Evolutionary conservation across 169 alveolate genomes (phyloP).

Genomic region (Besnoitia besnoiti): DNA sequence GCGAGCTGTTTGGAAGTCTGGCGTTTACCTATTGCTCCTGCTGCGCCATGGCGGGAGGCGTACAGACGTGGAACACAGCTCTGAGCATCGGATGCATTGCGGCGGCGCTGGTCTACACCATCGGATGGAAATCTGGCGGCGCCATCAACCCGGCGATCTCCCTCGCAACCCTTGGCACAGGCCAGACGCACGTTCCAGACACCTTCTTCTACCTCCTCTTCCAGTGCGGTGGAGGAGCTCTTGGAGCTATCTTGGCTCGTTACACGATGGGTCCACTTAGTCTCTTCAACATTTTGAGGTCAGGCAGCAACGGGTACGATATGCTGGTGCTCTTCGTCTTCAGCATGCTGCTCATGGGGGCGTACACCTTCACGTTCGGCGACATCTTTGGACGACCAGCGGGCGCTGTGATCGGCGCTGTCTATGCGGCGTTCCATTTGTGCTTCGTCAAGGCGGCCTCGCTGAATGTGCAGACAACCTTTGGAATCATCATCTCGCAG

Average conservation of each 20-base stretch:
- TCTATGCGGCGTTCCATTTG: not conserved
- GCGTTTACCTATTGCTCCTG: slow-evolving; percentile 32
- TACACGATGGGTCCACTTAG: slow-evolving; percentile 37
- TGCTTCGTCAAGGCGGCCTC: not conserved
- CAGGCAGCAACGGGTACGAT: not conserved
- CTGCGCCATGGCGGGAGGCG: slow-evolving; percentile 31
- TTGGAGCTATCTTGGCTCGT: slow-evolving; percentile 36
- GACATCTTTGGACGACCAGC: slow-evolving; percentile 26
- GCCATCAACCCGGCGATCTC: slow-evolving; percentile 33
- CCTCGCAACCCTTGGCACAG: not conserved
- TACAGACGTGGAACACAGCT: not conserved
- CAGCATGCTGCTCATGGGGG: slow-evolving; percentile 25
- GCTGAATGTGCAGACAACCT: slow-evolving; percentile 10
- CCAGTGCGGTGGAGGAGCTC: slow-evolving; percentile 34
- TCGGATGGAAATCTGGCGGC: slow-evolving; percentile 34
- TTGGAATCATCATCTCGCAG: slow-evolving; percentile 31
- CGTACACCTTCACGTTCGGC: slow-evolving; percentile 15
- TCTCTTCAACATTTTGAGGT: not conserved
- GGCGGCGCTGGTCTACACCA: slow-evolving; percentile 23
- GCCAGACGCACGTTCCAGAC: not conserved
- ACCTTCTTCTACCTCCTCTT: not conserved
- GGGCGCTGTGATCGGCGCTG: not conserved
- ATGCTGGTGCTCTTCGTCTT: not conserved
- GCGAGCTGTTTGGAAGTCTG: not conserved
- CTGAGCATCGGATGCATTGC: slow-evolving; percentile 38